Conservation (phyloP, 2,329 filamentous ascomycete genomes). For the Emydomyces testavorans region DNA sequence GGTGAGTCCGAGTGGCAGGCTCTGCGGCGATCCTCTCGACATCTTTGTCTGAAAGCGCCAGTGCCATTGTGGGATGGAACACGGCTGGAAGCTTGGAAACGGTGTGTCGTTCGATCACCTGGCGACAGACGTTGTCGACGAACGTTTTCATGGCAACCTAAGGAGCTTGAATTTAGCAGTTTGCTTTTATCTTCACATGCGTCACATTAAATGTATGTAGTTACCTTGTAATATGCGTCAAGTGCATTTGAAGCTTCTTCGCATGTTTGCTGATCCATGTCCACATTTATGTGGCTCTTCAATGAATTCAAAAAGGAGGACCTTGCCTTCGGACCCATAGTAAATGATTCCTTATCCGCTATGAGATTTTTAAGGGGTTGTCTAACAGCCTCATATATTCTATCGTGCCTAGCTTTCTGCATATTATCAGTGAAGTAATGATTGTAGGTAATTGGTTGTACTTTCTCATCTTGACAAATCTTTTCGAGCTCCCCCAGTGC, state of each 20-base stretch:
- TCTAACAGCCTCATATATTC: neutral
- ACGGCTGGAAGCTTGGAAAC: constrained; percentile 24
- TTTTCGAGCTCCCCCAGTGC: constrained; percentile 14
- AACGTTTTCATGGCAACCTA: constrained; percentile 22
- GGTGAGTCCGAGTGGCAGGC: neutral
- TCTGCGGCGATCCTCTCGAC: constrained; percentile 5
- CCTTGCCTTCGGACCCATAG: neutral
- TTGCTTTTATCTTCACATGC: neutral
- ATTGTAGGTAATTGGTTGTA: constrained; percentile 26
- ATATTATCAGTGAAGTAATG: constrained; percentile 26
- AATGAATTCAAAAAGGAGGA: constrained; percentile 10
- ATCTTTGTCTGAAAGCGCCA: constrained; percentile 3
- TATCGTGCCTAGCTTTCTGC: constrained; percentile 19
- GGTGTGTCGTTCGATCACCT: constrained; percentile 21
- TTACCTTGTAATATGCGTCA: constrained; percentile 22
- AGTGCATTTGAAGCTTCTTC: constrained; percentile 19
- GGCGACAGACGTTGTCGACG: constrained; percentile 22
- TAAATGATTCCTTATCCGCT: no score
- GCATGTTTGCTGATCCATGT: constrained; percentile 20
- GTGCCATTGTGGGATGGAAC: neutral
- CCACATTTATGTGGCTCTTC: constrained; percentile 15
- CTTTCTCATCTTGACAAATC: constrained; percentile 17
- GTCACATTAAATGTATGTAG: no score
- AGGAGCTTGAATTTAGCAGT: neutral
- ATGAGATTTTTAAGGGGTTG: no score